phyloP scores from a whole-genome alignment of 345 rosid genomes.

The Jatropha curcas region DNA sequence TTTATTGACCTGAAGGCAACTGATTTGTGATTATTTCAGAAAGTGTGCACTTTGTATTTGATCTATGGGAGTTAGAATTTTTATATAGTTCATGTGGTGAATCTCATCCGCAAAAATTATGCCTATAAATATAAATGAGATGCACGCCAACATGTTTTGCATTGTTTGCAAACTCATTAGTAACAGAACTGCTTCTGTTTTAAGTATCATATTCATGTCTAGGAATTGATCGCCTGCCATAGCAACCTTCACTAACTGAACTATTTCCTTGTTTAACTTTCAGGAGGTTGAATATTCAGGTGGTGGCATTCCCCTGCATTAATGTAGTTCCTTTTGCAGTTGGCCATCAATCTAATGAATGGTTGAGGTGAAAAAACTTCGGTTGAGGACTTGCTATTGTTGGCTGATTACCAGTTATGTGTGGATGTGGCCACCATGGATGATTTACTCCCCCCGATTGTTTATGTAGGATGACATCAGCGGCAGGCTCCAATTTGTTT shows the following conservation, averaged over 20 bases:
- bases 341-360: neutral
- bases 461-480: neutral
- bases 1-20: neutral
- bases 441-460: neutral
- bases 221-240: neutral
- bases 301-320: constrained; percentile 65
- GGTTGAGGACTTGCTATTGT: neutral
- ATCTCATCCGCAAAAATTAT: neutral
- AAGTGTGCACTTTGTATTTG: neutral
- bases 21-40: neutral
- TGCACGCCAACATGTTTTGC: neutral
- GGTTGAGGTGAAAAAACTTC: neutral
- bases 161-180: neutral
- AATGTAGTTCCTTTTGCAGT: neutral
- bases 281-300: constrained; percentile 98
- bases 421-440: neutral
- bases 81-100: neutral
- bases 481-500: constrained; percentile 6
- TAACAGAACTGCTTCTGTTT: neutral
- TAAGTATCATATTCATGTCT: neutral
- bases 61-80: neutral
- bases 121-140: neutral
- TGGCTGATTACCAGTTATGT: neutral
- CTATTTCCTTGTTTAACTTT: constrained; percentile 20
- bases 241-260: neutral